Percentiles rank a stretch among this genome's conserved stretches.
These are phyloP conservation scores for Chrysophaeum taylorii DNA, from an alignment of 352 stramenopile genomes.

Conservation along the genomic window DNA sequence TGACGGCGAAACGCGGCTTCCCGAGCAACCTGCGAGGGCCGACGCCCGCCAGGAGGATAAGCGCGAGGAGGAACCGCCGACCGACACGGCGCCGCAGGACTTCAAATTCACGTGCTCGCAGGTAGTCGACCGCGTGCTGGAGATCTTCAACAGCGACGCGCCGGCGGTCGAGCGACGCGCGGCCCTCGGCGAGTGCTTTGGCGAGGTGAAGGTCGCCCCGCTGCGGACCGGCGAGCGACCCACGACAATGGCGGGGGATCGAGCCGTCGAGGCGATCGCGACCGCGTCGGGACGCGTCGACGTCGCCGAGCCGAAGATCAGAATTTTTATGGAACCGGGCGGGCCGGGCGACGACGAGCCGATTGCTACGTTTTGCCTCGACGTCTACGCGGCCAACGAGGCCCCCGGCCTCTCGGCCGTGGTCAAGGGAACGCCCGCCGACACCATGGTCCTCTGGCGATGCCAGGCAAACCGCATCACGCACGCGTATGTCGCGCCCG, in stretches of 20 bases:
- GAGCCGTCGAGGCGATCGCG: neutral
- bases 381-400: slow-evolving; percentile 2
- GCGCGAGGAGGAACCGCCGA: neutral
- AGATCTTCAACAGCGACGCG: slow-evolving; percentile 14
- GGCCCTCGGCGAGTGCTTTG: neutral
- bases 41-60: neutral
- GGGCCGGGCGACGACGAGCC: neutral
- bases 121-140: slow-evolving; percentile 7
- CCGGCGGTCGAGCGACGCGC: neutral
- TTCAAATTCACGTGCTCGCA: slow-evolving; percentile 4
- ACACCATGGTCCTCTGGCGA: slow-evolving; percentile 5
- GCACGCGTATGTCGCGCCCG: slow-evolving; percentile 9
- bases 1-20: neutral
- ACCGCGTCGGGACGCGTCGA: neutral
- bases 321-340: slow-evolving; percentile 1
- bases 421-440: neutral
- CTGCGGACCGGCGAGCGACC: neutral
- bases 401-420: slow-evolving; percentile 9
- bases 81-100: slow-evolving; percentile 2
- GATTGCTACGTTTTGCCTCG: neutral
- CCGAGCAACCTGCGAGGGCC: neutral
- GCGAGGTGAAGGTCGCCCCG: neutral
- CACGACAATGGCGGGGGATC: neutral
- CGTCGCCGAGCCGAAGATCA: neutral
- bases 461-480: neutral